These are phyloP conservation scores for Kwoniella heveanensis DNA, from an alignment of 768 basidiomycete genomes.

Conservation along the genomic window DNA sequence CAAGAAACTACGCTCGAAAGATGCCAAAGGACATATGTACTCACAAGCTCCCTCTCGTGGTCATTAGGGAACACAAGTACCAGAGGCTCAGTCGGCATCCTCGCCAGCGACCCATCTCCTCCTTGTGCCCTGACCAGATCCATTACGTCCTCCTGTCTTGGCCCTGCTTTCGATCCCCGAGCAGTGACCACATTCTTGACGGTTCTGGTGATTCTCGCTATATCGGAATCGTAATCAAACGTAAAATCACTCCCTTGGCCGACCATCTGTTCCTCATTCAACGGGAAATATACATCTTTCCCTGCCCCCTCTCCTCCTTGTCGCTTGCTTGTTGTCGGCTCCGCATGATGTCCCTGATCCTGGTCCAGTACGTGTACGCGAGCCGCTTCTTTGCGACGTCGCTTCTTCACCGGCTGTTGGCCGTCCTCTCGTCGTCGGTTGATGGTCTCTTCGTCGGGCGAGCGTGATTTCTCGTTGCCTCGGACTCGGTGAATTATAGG, in stretches of 20 bases:
- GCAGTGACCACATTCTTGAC: not conserved
- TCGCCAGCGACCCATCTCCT: not conserved
- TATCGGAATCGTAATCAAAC: conserved; percentile 4
- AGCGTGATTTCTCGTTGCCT: not conserved
- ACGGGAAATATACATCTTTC: conserved; percentile 1
- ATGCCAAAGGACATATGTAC: too few relatives aligned
- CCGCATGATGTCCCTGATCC: too few relatives aligned
- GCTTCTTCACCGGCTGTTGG: not conserved
- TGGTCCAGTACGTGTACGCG: too few relatives aligned
- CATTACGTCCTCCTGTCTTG: not conserved
- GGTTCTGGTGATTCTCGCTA: not conserved
- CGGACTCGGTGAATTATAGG: not conserved
- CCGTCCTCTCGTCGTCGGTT: not conserved
- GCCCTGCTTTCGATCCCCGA: not conserved
- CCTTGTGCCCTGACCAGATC: not conserved
- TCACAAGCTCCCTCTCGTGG: conserved; percentile 10
- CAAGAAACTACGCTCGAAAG: too few relatives aligned
- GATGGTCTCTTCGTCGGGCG: too few relatives aligned
- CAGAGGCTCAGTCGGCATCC: conserved; percentile 5
- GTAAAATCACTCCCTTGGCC: conserved; percentile 2
- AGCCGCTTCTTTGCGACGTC: not conserved
- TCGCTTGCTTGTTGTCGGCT: too few relatives aligned
- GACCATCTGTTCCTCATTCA: conserved; percentile 2
- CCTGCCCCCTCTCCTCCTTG: not conserved
- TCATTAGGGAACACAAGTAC: conserved; percentile 2